A percentile compares a stretch with the other conserved stretches of the same genome.
phyloP scores from a whole-genome alignment of 345 rosid genomes.

The Ceriops tagal region DNA sequence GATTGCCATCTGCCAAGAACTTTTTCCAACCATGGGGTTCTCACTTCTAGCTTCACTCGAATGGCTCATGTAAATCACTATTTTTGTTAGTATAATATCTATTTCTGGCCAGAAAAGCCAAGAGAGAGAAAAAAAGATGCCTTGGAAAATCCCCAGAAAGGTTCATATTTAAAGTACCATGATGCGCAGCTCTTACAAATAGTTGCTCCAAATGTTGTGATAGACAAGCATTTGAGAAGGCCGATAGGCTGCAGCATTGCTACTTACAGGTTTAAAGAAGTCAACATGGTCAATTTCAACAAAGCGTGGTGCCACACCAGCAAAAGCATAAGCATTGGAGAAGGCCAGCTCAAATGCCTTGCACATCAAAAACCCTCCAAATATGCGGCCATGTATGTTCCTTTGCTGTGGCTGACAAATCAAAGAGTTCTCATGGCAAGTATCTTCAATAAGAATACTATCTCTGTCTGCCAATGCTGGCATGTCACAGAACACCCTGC shows the following conservation, averaged over 20 bases:
- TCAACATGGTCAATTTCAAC: conserved; percentile 86
- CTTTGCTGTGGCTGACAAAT: conserved; percentile 90
- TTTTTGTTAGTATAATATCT: no score
- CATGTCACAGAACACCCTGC: conserved; percentile 79
- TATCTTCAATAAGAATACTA: conserved; percentile 70
- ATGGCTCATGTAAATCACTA: no score
- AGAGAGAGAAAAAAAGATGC: neutral
- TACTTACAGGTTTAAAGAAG: conserved; percentile 77
- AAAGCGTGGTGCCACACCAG: conserved; percentile 76
- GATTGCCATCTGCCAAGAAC: no score
- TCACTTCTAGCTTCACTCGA: no score
- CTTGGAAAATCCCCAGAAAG: neutral
- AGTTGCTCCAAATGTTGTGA: neutral
- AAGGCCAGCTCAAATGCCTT: conserved; percentile 84
- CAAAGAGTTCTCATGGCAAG: conserved; percentile 63
- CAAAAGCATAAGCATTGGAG: conserved; percentile 75
- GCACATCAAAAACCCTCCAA: conserved; percentile 87
- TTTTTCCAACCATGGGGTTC: no score
- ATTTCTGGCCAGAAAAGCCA: neutral
- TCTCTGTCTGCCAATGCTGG: conserved; percentile 89
- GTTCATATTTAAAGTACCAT: no score
- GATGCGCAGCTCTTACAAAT: neutral
- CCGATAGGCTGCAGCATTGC: neutral
- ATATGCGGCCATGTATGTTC: conserved; percentile 79
- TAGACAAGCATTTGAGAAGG: neutral